A percentile compares a stretch with the other conserved stretches of the same genome.
Conservation (phyloP, 2,329 filamentous ascomycete species). For the Hymenoscyphus scutula region DNA sequence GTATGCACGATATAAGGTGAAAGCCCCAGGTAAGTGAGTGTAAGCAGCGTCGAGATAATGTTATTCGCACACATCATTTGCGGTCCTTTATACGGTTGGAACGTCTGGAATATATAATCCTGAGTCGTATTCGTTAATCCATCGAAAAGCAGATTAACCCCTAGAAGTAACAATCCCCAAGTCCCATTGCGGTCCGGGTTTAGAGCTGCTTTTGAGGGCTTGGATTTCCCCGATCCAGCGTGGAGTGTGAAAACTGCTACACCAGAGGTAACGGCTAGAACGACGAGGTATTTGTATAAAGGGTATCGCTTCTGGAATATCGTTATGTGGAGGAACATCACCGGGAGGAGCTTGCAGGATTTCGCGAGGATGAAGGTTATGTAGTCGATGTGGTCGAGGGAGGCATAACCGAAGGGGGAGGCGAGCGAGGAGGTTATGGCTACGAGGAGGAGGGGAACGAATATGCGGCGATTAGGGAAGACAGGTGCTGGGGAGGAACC, state of each 20-base stretch:
- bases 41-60: slow-evolving; percentile 77
- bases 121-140: slow-evolving; percentile 95
- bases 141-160: slow-evolving; percentile 90
- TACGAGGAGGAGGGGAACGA: slow-evolving; percentile 78
- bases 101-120: slow-evolving; percentile 84
- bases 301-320: slow-evolving; percentile 88
- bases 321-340: slow-evolving; percentile 95
- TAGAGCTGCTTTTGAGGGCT: slow-evolving; percentile 40
- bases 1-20: slow-evolving; percentile 77
- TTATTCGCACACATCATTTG: slow-evolving; percentile 99
- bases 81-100: slow-evolving; percentile 79
- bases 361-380: slow-evolving; percentile 97
- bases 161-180: slow-evolving; percentile 80
- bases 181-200: slow-evolving; percentile 57
- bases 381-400: slow-evolving; percentile 91
- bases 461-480: slow-evolving; percentile 73
- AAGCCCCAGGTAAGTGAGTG: slow-evolving; percentile 70
- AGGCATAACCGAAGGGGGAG: slow-evolving; percentile 93
- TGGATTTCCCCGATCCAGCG: slow-evolving; percentile 58
- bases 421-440: slow-evolving; percentile 85
- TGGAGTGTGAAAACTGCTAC: slow-evolving; percentile 96
- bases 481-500: slow-evolving; percentile 57
- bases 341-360: slow-evolving; percentile 96
- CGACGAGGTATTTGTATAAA: slow-evolving; percentile 93
- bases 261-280: slow-evolving; percentile 83